Evolutionary conservation across 768 basidiomycete species (phyloP).

Genomic region (Pisolithus tinctorius): DNA sequence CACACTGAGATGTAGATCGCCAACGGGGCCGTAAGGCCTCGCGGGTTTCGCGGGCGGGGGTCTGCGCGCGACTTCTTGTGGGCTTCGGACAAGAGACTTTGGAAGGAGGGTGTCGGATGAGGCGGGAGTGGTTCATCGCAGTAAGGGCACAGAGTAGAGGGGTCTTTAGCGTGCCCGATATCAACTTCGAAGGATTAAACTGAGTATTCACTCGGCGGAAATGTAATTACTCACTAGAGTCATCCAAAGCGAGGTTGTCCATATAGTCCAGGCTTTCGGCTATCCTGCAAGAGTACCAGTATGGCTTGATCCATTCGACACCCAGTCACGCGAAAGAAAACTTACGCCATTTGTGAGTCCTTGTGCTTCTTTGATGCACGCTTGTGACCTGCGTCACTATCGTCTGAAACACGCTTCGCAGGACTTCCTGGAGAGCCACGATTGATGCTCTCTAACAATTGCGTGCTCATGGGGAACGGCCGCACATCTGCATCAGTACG

Average conservation of each 20-base stretch:
- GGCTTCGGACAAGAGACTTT: constrained; percentile 45
- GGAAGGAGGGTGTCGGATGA: constrained; percentile 52
- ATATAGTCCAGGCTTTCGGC: constrained; percentile 7
- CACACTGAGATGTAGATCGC: constrained; percentile 61
- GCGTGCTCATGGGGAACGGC: constrained; percentile 47
- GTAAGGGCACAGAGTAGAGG: constrained; percentile 69
- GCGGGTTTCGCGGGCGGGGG: constrained; percentile 60
- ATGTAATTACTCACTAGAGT: constrained; percentile 31
- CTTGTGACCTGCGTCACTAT: constrained; percentile 22
- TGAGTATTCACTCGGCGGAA: neutral
- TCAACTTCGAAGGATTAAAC: constrained; percentile 35
- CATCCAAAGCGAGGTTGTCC: constrained; percentile 23
- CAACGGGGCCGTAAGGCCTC: constrained; percentile 49
- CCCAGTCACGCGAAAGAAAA: constrained; percentile 5
- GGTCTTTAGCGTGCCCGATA: constrained; percentile 47
- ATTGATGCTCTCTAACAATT: constrained; percentile 34
- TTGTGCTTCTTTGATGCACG: constrained; percentile 28
- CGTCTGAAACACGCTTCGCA: constrained; percentile 28
- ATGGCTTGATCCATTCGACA: neutral
- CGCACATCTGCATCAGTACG: constrained; percentile 1
- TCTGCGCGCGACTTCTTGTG: constrained; percentile 50
- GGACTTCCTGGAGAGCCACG: constrained; percentile 18
- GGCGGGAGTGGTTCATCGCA: constrained; percentile 68
- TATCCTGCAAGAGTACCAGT: constrained; percentile 7
- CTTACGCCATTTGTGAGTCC: constrained; percentile 15